Percentiles rank a stretch among this genome's conserved stretches.
phyloP scores from a whole-genome alignment of 1,284 basidiomycete genomes.

The Trichosporon ovoides region DNA sequence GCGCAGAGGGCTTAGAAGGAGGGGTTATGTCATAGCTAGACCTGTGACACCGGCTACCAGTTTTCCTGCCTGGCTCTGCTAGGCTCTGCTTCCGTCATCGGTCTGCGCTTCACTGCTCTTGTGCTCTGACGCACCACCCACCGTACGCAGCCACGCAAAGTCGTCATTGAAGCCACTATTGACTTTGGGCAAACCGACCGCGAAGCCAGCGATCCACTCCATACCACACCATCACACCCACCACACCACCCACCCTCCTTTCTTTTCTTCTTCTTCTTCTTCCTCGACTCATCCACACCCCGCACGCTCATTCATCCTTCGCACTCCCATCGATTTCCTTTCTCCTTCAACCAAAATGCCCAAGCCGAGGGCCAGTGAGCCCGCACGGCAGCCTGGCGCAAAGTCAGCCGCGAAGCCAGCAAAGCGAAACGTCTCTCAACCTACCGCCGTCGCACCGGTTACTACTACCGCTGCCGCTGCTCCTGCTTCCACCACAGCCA shows the following conservation, averaged over 20 bases:
- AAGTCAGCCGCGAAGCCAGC: slow-evolving; percentile 10
- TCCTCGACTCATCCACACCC: background rate
- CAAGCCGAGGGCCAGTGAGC: slow-evolving; percentile 12
- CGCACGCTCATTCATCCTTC: background rate
- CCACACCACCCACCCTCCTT: background rate
- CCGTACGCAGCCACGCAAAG: too few relatives aligned
- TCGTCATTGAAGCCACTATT: too few relatives aligned
- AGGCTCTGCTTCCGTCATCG: too few relatives aligned
- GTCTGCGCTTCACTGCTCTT: too few relatives aligned
- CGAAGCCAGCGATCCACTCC: too few relatives aligned
- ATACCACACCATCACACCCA: background rate
- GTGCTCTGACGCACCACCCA: too few relatives aligned
- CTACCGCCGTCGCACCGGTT: background rate
- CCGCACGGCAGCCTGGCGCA: background rate
- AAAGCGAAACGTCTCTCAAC: slow-evolving; percentile 13
- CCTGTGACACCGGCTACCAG: too few relatives aligned
- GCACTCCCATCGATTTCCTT: background rate
- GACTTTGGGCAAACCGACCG: too few relatives aligned
- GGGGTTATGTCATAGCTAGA: too few relatives aligned
- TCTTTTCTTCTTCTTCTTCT: background rate
- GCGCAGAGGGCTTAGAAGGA: too few relatives aligned
- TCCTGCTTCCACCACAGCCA: background rate
- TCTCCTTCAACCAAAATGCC: background rate
- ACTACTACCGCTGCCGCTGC: background rate
- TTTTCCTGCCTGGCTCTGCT: too few relatives aligned